Evolutionary conservation across 169 alveolate species (phyloP).

Genomic region (Cryptosporidium ryanae): DNA sequence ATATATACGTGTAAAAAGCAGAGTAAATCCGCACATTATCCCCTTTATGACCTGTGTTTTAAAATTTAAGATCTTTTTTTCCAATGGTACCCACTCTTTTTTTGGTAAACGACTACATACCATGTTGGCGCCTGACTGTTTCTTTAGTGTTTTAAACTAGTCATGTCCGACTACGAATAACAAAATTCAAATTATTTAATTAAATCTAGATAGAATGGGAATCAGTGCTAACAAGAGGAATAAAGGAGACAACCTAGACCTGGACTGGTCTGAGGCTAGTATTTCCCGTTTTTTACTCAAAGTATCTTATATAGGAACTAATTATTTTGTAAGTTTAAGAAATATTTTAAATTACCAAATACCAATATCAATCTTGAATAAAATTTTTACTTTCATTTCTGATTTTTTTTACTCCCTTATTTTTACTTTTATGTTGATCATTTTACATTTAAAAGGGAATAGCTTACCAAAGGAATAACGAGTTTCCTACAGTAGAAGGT

Average conservation of each 20-base stretch:
- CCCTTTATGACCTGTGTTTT: no score
- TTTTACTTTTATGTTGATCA: not conserved
- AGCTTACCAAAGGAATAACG: constrained; percentile 71
- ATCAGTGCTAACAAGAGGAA: constrained; percentile 1
- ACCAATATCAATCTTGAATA: not conserved
- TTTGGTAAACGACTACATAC: no score
- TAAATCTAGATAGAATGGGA: not conserved
- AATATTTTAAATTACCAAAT: not conserved
- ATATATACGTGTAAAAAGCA: no score
- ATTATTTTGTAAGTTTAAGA: constrained; percentile 62
- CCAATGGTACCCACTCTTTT: no score
- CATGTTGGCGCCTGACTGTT: no score
- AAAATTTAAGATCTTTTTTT: no score
- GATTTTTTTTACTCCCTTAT: not conserved
- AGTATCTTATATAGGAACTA: constrained; percentile 74
- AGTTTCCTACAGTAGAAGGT: constrained; percentile 68
- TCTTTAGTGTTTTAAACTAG: no score
- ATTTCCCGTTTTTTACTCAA: constrained; percentile 54
- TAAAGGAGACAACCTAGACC: constrained; percentile 5
- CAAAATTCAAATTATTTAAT: not conserved
- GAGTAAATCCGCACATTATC: no score
- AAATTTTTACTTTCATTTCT: not conserved
- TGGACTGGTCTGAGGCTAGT: constrained; percentile 65
- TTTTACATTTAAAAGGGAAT: constrained; percentile 58
- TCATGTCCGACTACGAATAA: no score